Percentiles rank a stretch among this genome's conserved stretches.
phyloP scores from a whole-genome alignment of 768 basidiomycete species.

The Suillus luteus region DNA sequence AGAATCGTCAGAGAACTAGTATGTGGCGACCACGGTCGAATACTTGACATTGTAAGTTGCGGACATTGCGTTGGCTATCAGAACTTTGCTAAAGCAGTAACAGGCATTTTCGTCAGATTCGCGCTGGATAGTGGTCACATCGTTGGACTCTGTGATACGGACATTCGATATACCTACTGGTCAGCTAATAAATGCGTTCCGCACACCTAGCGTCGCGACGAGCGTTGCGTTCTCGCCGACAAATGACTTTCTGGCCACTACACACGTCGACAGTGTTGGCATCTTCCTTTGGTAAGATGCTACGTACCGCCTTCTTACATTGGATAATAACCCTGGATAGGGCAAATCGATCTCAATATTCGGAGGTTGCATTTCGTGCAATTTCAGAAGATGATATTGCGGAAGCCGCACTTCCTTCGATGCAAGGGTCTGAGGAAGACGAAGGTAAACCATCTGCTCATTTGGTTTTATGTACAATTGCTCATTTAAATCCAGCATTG shows the following conservation, averaged over 20 bases:
- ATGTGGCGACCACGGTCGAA: constrained; percentile 73
- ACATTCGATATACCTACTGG: constrained; percentile 97
- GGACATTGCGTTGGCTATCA: not conserved
- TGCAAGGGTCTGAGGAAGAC: constrained; percentile 82
- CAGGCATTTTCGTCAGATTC: constrained; percentile 96
- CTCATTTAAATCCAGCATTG: constrained; percentile 49
- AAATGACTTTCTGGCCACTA: constrained; percentile 92
- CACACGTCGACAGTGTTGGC: constrained; percentile 93
- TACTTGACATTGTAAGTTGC: constrained; percentile 80
- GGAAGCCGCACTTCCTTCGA: constrained; percentile 74
- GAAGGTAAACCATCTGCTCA: constrained; percentile 52
- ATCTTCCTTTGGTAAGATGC: constrained; percentile 86
- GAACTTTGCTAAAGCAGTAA: constrained; percentile 11
- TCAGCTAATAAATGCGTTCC: constrained; percentile 88
- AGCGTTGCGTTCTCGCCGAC: constrained; percentile 93
- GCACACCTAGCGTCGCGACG: constrained; percentile 83
- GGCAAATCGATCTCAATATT: constrained; percentile 96
- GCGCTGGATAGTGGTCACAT: constrained; percentile 87
- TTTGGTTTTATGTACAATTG: not conserved
- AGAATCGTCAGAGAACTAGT: constrained; percentile 86
- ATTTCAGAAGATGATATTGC: constrained; percentile 76
- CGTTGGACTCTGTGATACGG: constrained; percentile 88
- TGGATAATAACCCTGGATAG: constrained; percentile 37
- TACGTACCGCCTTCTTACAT: constrained; percentile 5
- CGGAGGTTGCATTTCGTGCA: constrained; percentile 78